phyloP scores from a whole-genome alignment of 2,329 filamentous ascomycete genomes.

The Claviceps monticola region DNA sequence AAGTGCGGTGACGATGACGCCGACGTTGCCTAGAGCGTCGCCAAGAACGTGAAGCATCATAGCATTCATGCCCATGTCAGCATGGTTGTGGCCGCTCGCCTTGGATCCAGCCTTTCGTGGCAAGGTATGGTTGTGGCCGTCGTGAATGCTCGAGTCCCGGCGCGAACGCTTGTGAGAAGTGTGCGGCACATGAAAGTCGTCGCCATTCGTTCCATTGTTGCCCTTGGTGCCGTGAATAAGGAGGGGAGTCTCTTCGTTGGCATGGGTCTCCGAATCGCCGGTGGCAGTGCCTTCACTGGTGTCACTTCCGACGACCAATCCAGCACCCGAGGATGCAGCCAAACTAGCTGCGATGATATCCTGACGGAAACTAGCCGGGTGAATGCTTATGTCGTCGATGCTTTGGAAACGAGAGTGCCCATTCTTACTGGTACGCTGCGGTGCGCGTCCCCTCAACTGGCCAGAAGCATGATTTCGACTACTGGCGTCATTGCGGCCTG shows the following conservation, averaged over 20 bases:
- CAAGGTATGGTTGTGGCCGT: conserved; percentile 67
- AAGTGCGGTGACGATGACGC: conserved; percentile 69
- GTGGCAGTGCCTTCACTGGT: conserved; percentile 32
- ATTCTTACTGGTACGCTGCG: conserved; percentile 32
- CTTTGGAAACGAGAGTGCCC: conserved; percentile 47
- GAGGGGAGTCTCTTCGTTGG: conserved; percentile 33
- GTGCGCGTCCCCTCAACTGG: conserved; percentile 26
- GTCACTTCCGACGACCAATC: conserved; percentile 40
- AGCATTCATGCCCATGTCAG: conserved; percentile 89
- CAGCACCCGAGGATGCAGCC: conserved; percentile 33
- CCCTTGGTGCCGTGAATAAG: conserved; percentile 19
- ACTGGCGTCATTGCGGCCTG: conserved; percentile 15
- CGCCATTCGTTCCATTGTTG: conserved; percentile 17
- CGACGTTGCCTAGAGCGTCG: conserved; percentile 74
- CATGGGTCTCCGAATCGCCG: conserved; percentile 26
- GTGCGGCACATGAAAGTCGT: conserved; percentile 10
- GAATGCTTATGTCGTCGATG: conserved; percentile 65
- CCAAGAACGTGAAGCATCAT: conserved; percentile 67
- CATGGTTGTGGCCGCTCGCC: conserved; percentile 63
- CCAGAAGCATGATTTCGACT: conserved; percentile 17
- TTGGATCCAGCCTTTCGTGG: conserved; percentile 47
- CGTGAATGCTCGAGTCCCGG: conserved; percentile 44
- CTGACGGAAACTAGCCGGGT: conserved; percentile 81
- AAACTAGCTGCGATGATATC: conserved; percentile 80
- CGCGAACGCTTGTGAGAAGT: conserved; percentile 15